These are phyloP conservation scores for Phytophthora fragariae DNA, from an alignment of 352 stramenopile species.

Conservation along the genomic window DNA sequence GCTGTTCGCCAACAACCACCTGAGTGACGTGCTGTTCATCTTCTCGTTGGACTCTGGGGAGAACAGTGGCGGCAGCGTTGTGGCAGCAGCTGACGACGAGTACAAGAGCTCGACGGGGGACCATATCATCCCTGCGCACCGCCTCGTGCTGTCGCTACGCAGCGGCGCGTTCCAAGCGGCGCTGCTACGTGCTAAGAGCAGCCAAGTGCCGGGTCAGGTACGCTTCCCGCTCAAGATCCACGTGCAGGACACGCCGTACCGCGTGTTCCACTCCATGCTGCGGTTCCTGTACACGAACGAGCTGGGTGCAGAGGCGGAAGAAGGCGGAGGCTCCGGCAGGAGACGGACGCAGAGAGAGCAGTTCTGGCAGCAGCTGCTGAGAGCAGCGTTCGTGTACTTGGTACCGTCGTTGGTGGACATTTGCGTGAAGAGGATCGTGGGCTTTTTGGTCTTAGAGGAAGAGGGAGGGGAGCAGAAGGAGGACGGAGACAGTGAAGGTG, in stretches of 20 bases:
- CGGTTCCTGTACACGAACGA: conserved; percentile 86
- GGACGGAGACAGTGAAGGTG: conserved; percentile 7
- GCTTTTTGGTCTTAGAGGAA: conserved; percentile 40
- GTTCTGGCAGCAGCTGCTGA: conserved; percentile 76
- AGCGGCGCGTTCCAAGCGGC: conserved; percentile 76
- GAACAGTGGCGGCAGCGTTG: background rate
- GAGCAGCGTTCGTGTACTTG: conserved; percentile 76
- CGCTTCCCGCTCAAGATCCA: conserved; percentile 85
- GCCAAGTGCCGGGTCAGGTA: conserved; percentile 68
- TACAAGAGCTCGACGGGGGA: conserved; percentile 24
- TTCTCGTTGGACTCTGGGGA: conserved; percentile 54
- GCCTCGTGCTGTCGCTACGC: conserved; percentile 74
- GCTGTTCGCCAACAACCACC: conserved; percentile 74
- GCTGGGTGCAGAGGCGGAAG: conserved; percentile 20
- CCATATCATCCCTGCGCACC: conserved; percentile 78
- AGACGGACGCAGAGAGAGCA: conserved; percentile 34
- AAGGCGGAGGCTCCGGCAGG: conserved; percentile 3
- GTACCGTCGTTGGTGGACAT: conserved; percentile 74
- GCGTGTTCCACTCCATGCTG: conserved; percentile 73
- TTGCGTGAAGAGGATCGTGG: conserved; percentile 58
- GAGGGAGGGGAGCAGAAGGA: background rate
- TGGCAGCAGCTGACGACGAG: background rate
- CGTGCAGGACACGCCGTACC: conserved; percentile 82
- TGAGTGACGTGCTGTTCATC: conserved; percentile 85
- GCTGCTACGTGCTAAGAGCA: conserved; percentile 74